These are phyloP conservation scores for Mikania micrantha DNA, from an alignment of 129 eudicot species.

Conservation along the genomic window DNA sequence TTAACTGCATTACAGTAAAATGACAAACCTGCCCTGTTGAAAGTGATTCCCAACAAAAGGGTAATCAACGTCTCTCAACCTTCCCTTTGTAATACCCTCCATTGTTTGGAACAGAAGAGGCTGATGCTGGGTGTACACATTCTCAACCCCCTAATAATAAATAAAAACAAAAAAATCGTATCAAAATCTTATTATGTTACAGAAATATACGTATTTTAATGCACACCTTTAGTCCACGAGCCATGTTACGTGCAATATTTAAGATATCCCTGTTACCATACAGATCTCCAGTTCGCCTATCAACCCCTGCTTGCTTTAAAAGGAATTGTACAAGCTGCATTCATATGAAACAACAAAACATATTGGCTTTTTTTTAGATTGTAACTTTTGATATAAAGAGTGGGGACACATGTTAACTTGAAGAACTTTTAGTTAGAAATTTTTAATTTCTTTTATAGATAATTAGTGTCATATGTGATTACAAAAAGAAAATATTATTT, in stretches of 20 bases:
- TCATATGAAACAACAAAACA: background rate
- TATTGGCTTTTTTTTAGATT: background rate
- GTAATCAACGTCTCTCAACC: slow-evolving; percentile 93
- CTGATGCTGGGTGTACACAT: slow-evolving; percentile 99
- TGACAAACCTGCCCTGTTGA: slow-evolving; percentile 81
- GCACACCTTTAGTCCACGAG: slow-evolving; percentile 93
- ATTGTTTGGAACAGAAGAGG: slow-evolving; percentile 82
- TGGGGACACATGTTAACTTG: background rate
- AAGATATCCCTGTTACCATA: slow-evolving; percentile 90
- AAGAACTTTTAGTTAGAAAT: background rate
- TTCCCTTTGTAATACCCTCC: slow-evolving; percentile 95
- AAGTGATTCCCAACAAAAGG: slow-evolving; percentile 91
- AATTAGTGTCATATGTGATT: background rate
- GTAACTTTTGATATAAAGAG: background rate
- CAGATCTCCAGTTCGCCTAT: slow-evolving; percentile 91
- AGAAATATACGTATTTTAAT: background rate
- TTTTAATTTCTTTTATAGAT: background rate
- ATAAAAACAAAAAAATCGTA: background rate
- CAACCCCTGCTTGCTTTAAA: slow-evolving; percentile 93
- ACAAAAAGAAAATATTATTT: background rate
- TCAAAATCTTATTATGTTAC: background rate
- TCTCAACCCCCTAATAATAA: slow-evolving; percentile 77
- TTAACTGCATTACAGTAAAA: background rate
- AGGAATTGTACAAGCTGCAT: slow-evolving; percentile 86
- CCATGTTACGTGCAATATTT: slow-evolving; percentile 94